Conservation (phyloP, 176 grass and related monocot species). For the Coix lacrymajobi region DNA sequence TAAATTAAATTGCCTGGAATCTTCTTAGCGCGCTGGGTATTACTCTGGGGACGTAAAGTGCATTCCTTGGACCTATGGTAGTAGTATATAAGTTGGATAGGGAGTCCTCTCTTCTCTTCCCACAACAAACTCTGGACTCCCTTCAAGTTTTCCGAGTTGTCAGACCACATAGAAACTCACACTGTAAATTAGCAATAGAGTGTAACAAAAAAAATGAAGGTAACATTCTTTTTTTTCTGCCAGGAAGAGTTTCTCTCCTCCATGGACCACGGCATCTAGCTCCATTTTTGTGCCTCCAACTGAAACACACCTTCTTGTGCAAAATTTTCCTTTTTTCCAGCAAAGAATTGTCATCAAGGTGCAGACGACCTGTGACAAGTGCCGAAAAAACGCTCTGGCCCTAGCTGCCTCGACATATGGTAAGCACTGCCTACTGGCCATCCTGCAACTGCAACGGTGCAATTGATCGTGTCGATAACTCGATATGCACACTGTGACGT, state of each 20-base stretch:
- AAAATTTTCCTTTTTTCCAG: slow-evolving; percentile 3
- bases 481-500: background rate
- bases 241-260: background rate
- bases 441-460: background rate
- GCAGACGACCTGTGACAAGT: slow-evolving; percentile 53
- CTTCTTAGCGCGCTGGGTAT: background rate
- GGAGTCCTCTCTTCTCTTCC: background rate
- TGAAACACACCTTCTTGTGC: background rate
- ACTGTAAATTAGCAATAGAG: background rate
- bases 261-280: background rate
- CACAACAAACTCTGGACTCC: background rate
- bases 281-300: background rate
- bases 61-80: background rate
- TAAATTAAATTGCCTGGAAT: background rate
- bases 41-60: background rate
- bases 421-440: background rate
- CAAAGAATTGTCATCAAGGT: slow-evolving; percentile 69
- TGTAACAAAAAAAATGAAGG: slow-evolving; percentile 19
- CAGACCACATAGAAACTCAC: background rate
- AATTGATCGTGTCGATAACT: background rate
- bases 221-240: background rate
- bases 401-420: slow-evolving; percentile 34
- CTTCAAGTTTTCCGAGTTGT: background rate
- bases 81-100: slow-evolving; percentile 1
- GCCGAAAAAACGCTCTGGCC: slow-evolving; percentile 39